Evolutionary conservation across 1,284 basidiomycete genomes (phyloP).

Genomic region (Leccinum huronense): DNA sequence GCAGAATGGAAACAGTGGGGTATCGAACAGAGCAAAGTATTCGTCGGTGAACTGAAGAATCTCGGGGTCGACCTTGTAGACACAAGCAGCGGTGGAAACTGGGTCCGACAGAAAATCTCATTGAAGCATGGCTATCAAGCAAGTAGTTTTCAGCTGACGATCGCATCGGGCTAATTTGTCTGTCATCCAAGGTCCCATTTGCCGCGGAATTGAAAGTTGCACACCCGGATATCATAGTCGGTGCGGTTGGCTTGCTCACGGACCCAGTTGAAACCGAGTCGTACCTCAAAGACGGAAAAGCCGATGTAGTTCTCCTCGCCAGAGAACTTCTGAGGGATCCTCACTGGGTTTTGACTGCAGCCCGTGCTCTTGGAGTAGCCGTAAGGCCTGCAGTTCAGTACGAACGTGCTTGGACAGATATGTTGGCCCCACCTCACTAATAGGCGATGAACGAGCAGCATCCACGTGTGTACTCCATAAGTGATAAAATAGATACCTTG

Average conservation of each 20-base stretch:
- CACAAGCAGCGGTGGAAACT: slow-evolving; percentile 69
- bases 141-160: slow-evolving; percentile 4
- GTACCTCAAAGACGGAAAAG: slow-evolving; percentile 61
- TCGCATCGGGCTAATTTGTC: neutral
- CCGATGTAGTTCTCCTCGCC: slow-evolving; percentile 69
- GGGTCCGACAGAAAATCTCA: slow-evolving; percentile 56
- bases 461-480: neutral
- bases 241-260: slow-evolving; percentile 75
- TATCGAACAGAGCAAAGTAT: slow-evolving; percentile 68
- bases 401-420: slow-evolving; percentile 56
- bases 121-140: slow-evolving; percentile 68
- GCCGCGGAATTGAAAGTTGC: slow-evolving; percentile 68
- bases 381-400: slow-evolving; percentile 69
- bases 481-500: slow-evolving; percentile 10
- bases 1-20: slow-evolving; percentile 72
- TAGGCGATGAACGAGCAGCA: neutral
- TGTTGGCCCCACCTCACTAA: slow-evolving; percentile 38
- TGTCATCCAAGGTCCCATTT: slow-evolving; percentile 57
- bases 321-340: slow-evolving; percentile 63
- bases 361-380: slow-evolving; percentile 52
- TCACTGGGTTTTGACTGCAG: slow-evolving; percentile 55
- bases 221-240: slow-evolving; percentile 54
- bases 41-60: slow-evolving; percentile 56
- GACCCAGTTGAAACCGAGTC: slow-evolving; percentile 63
- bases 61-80: slow-evolving; percentile 74